phyloP scores from a whole-genome alignment of 352 stramenopile genomes.

The Globisporangium viniferum region DNA sequence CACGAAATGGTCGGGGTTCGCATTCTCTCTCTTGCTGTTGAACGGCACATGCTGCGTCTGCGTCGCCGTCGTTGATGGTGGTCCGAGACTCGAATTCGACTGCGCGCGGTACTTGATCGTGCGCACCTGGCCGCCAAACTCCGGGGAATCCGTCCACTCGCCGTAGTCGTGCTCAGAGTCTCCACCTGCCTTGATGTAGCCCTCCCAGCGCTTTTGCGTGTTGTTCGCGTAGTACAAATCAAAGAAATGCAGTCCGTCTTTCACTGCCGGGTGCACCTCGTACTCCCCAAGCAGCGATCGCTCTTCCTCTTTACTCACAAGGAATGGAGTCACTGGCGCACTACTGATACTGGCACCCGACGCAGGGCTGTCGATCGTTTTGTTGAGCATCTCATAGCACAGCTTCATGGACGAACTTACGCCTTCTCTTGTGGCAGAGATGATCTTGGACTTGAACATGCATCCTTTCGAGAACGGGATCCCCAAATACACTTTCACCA shows the following conservation, averaged over 20 bases:
- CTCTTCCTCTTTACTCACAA: slow-evolving; percentile 68
- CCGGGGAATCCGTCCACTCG: slow-evolving; percentile 55
- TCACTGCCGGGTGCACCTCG: slow-evolving; percentile 46
- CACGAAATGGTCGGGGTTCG: slow-evolving; percentile 43
- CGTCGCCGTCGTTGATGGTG: slow-evolving; percentile 54
- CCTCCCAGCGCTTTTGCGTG: slow-evolving; percentile 45
- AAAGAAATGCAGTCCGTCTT: slow-evolving; percentile 60
- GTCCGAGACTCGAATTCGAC: slow-evolving; percentile 68
- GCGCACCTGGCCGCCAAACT: slow-evolving; percentile 61
- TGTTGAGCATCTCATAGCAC: slow-evolving; percentile 64
- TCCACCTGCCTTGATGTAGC: slow-evolving; percentile 53
- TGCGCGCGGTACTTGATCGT: slow-evolving; percentile 73
- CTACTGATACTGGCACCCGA: slow-evolving; percentile 14
- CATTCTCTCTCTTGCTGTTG: slow-evolving; percentile 30
- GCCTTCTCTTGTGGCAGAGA: slow-evolving; percentile 68
- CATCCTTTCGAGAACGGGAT: slow-evolving; percentile 87
- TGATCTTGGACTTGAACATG: slow-evolving; percentile 90
- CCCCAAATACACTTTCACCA: slow-evolving; percentile 64
- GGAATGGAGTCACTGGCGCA: slow-evolving; percentile 48
- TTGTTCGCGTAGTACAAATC: slow-evolving; percentile 70
- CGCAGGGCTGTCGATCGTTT: slow-evolving; percentile 27
- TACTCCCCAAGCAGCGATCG: slow-evolving; percentile 69
- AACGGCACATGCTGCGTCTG: slow-evolving; percentile 54
- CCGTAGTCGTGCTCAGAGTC: slow-evolving; percentile 58
- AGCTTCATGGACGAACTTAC: slow-evolving; percentile 50